Evolutionary conservation across 768 basidiomycete genomes (phyloP).

Genomic region (Russula brevipes): DNA sequence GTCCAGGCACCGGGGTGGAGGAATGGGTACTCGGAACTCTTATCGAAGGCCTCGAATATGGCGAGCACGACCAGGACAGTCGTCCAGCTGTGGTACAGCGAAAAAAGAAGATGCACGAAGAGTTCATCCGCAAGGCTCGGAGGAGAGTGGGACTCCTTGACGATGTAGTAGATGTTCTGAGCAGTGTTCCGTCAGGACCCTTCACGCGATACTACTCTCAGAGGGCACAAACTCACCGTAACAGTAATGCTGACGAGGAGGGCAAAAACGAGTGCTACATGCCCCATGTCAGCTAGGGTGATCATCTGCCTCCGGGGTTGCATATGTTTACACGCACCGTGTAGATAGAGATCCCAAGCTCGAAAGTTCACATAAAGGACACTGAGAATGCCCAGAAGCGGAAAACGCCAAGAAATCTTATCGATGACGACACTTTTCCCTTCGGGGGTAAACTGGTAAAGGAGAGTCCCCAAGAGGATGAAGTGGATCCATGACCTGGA

Average conservation of each 20-base stretch:
- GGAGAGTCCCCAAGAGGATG: conserved; percentile 82
- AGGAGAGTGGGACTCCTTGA: conserved; percentile 79
- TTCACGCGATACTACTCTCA: conserved; percentile 26
- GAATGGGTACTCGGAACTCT: conserved; percentile 51
- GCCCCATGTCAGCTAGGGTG: conserved; percentile 19
- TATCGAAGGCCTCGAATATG: conserved; percentile 86
- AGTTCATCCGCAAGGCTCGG: conserved; percentile 69
- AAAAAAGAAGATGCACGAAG: conserved; percentile 94
- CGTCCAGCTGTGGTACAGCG: conserved; percentile 91
- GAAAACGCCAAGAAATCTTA: conserved; percentile 87
- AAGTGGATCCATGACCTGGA: conserved; percentile 81
- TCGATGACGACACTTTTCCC: conserved; percentile 81
- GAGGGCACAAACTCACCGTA: conserved; percentile 33
- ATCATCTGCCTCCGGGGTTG: background rate
- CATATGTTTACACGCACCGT: conserved; percentile 35
- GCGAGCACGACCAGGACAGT: conserved; percentile 78
- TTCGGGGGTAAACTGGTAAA: conserved; percentile 79
- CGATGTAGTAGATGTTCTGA: conserved; percentile 88
- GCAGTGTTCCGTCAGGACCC: conserved; percentile 30
- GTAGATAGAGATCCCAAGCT: conserved; percentile 68
- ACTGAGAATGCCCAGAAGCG: conserved; percentile 81
- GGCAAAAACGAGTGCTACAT: conserved; percentile 74
- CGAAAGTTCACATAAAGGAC: conserved; percentile 85
- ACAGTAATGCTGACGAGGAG: conserved; percentile 80
- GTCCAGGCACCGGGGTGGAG: conserved; percentile 73